Evolutionary conservation across 2,329 filamentous ascomycete genomes (phyloP).

Genomic region (Arthrobotrys megalospora): DNA sequence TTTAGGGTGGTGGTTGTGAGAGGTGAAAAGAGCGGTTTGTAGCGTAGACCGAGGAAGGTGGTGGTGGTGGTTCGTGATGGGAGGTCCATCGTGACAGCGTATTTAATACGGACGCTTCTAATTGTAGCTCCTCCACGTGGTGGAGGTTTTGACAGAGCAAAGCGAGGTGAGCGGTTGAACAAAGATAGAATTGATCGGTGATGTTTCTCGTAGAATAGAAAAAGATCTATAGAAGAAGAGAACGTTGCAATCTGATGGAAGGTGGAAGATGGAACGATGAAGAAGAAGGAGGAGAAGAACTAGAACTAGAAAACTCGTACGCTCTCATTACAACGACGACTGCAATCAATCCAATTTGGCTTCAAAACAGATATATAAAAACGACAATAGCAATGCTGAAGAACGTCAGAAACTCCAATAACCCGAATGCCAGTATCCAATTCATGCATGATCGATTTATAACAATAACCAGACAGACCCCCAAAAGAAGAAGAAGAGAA

Average conservation of each 20-base stretch:
- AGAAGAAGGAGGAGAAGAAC: background rate
- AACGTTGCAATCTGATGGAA: background rate
- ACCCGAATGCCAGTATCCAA: constrained; percentile 25
- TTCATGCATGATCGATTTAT: constrained; percentile 17
- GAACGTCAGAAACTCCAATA: constrained; percentile 7
- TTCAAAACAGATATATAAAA: constrained; percentile 27
- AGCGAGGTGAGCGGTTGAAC: background rate
- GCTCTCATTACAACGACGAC: constrained; percentile 16
- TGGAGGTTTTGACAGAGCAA: background rate
- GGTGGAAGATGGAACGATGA: background rate
- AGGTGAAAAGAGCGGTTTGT: too few species aligned
- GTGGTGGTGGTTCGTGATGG: background rate
- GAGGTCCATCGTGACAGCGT: background rate
- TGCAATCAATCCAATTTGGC: constrained; percentile 1
- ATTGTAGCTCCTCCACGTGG: background rate
- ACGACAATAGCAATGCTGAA: background rate
- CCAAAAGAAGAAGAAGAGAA: background rate
- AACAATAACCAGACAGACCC: constrained; percentile 1
- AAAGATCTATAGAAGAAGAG: background rate
- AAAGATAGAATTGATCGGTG: background rate
- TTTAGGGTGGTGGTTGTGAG: background rate
- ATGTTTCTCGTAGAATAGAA: background rate
- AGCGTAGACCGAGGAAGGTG: background rate
- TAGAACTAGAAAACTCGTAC: background rate
- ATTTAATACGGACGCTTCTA: background rate